Evolutionary conservation across 2,329 filamentous ascomycete genomes (phyloP).

Genomic region (Cladophialophora chaetospira): DNA sequence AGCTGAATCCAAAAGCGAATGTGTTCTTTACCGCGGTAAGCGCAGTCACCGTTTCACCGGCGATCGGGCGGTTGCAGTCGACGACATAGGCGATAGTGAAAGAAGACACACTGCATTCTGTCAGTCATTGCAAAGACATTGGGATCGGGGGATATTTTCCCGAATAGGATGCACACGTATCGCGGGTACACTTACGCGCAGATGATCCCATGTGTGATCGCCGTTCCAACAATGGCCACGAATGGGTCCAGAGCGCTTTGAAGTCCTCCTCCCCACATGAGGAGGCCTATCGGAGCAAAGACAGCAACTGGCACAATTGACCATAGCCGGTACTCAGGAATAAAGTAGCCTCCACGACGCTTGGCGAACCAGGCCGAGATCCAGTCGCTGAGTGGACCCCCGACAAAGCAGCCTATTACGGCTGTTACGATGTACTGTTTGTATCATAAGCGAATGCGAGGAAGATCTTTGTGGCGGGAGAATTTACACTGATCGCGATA

Average conservation of each 20-base stretch:
- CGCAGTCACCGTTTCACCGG: slow-evolving; percentile 7
- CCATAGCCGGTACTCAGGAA: slow-evolving; percentile 53
- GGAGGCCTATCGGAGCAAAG: slow-evolving; percentile 11
- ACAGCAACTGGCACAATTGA: background rate
- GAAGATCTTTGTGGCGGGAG: background rate
- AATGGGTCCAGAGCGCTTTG: background rate
- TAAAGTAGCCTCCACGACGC: slow-evolving; percentile 50
- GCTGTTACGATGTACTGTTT: slow-evolving; percentile 1
- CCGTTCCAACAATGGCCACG: slow-evolving; percentile 9
- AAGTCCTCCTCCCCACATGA: slow-evolving; percentile 9
- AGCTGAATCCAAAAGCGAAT: slow-evolving; percentile 17
- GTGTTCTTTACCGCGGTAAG: background rate
- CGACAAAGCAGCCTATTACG: slow-evolving; percentile 7
- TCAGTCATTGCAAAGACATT: no score
- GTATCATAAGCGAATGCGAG: background rate
- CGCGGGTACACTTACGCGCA: no score
- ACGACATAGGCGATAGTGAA: slow-evolving; percentile 19
- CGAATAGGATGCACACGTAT: no score
- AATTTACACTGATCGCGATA: slow-evolving; percentile 14
- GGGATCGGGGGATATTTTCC: no score
- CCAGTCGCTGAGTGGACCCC: slow-evolving; percentile 10
- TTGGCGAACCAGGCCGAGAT: slow-evolving; percentile 39
- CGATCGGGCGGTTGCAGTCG: slow-evolving; percentile 14
- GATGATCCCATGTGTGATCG: slow-evolving; percentile 10
- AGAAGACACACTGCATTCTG: slow-evolving; percentile 3